These are phyloP conservation scores for Physcomitrellopsis africana DNA, from an alignment of 225 moss, liverwort and hornwort species.

Conservation along the genomic window DNA sequence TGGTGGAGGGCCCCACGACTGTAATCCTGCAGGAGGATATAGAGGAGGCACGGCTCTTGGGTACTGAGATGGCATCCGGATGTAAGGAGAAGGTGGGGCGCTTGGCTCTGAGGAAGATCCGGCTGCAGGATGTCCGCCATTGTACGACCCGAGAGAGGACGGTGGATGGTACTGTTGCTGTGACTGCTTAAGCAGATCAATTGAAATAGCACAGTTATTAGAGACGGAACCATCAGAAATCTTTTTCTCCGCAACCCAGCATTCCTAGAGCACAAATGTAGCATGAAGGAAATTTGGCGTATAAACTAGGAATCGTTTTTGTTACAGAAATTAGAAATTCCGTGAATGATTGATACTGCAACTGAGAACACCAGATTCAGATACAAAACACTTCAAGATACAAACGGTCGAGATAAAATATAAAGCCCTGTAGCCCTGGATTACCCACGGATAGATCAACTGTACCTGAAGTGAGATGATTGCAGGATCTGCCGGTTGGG, in stretches of 20 bases:
- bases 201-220: conserved; percentile 36
- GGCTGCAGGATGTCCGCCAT: conserved; percentile 59
- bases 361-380: no score
- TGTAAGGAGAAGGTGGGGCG: conserved; percentile 80
- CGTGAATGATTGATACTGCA: no score
- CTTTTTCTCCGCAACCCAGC: not conserved
- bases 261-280: not conserved
- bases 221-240: conserved; percentile 7
- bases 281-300: no score
- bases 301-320: no score
- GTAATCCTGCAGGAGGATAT: conserved; percentile 75
- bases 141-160: conserved; percentile 73
- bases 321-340: no score
- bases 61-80: conserved; percentile 78
- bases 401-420: no score
- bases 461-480: conserved; percentile 97
- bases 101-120: conserved; percentile 79
- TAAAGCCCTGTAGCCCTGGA: not conserved
- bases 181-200: conserved; percentile 47
- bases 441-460: not conserved
- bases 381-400: no score
- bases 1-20: conserved; percentile 92
- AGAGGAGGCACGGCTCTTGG: conserved; percentile 77
- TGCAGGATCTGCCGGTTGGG: conserved; percentile 93
- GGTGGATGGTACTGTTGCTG: conserved; percentile 91